These are phyloP conservation scores for Aspergillus steynii DNA, from an alignment of 495 filamentous ascomycete genomes.

Conservation along the genomic window DNA sequence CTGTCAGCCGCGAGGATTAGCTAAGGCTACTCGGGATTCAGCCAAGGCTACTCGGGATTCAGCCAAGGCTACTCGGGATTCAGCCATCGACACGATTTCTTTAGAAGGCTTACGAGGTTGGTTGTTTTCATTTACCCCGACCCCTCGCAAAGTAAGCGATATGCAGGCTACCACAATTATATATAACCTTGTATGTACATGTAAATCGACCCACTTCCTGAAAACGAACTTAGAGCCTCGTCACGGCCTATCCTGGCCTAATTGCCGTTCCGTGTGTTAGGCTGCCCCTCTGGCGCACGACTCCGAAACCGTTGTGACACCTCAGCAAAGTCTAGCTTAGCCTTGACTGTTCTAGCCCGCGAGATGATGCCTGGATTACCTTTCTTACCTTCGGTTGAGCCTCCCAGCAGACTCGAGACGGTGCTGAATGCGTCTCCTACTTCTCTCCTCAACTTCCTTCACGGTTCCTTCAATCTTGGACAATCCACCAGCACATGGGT, in stretches of 20 bases:
- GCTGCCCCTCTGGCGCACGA: slow-evolving; percentile 31
- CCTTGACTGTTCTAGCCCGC: slow-evolving; percentile 22
- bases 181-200: slow-evolving; percentile 20
- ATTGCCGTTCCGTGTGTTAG: slow-evolving; percentile 23
- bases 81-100: too few species aligned
- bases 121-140: slow-evolving; percentile 14
- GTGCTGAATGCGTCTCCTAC: slow-evolving; percentile 26
- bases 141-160: slow-evolving; percentile 8
- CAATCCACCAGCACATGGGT: slow-evolving; percentile 22
- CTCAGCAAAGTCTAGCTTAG: slow-evolving; percentile 33
- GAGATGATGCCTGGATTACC: slow-evolving; percentile 25
- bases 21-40: too few species aligned
- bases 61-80: too few species aligned
- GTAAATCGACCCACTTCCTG: slow-evolving; percentile 20
- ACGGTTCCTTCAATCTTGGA: slow-evolving; percentile 12
- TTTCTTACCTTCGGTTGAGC: slow-evolving; percentile 26
- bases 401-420: slow-evolving; percentile 28
- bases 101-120: too few species aligned
- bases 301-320: slow-evolving; percentile 31
- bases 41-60: too few species aligned
- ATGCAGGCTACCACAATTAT: slow-evolving; percentile 20
- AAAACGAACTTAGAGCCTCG: slow-evolving; percentile 32
- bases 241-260: slow-evolving; percentile 31
- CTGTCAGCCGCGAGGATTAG: too few species aligned
- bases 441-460: slow-evolving; percentile 19